These are phyloP conservation scores for Camelina sativa DNA, from an alignment of 345 rosid genomes.

Conservation along the genomic window DNA sequence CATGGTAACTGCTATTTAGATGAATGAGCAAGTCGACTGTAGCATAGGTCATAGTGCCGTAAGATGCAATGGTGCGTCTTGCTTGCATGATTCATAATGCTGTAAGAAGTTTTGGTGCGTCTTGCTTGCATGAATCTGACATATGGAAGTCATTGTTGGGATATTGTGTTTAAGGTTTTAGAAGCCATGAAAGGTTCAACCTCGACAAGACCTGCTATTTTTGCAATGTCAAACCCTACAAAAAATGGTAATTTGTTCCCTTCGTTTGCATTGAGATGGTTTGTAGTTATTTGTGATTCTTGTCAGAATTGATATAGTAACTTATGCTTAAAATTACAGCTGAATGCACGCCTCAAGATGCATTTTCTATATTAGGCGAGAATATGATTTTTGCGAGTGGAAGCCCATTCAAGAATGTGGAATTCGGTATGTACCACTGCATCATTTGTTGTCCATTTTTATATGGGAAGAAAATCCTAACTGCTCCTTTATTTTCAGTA, in stretches of 20 bases:
- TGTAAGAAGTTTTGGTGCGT: slow-evolving; percentile 23
- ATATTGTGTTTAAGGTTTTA: slow-evolving; percentile 64
- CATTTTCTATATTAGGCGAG: slow-evolving; percentile 90
- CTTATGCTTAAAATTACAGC: slow-evolving; percentile 53
- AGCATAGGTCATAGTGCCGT: background rate
- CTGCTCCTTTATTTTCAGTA: no score
- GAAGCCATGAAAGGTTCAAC: slow-evolving; percentile 95
- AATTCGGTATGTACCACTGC: slow-evolving; percentile 65
- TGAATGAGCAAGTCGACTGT: background rate
- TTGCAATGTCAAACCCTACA: slow-evolving; percentile 99
- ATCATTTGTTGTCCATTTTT: background rate
- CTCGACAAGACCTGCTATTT: slow-evolving; percentile 95
- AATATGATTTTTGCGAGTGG: slow-evolving; percentile 94
- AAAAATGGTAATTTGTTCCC: slow-evolving; percentile 64
- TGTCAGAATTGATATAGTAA: slow-evolving; percentile 15
- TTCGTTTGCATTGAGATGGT: slow-evolving; percentile 13
- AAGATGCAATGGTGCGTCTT: no score
- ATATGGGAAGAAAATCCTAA: no score
- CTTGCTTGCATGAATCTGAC: slow-evolving; percentile 21
- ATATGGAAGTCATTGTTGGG: slow-evolving; percentile 20
- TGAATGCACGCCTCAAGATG: slow-evolving; percentile 95
- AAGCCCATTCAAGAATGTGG: slow-evolving; percentile 89
- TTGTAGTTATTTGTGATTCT: slow-evolving; percentile 5
- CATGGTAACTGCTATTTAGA: slow-evolving; percentile 1
- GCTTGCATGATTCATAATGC: background rate